Evolutionary conservation across 106 monocot species (phyloP).

Genomic region (Vanilla planifolia): DNA sequence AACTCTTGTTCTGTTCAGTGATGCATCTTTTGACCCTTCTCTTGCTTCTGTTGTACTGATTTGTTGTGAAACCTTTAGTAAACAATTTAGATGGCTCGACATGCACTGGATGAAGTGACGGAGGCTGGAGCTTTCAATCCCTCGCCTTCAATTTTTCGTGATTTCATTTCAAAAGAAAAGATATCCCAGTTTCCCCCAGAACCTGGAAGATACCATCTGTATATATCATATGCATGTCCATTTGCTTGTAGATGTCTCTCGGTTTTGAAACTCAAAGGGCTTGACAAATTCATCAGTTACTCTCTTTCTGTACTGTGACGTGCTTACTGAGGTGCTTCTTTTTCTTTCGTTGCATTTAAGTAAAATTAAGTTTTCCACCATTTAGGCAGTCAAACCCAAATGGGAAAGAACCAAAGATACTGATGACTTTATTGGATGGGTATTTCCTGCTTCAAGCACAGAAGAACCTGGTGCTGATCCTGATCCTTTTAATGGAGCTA

Average conservation of each 20-base stretch:
- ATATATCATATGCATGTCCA: slow-evolving; percentile 85
- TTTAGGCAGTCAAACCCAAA: slow-evolving; percentile 66
- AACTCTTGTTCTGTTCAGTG: too few relatives aligned
- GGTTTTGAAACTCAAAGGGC: slow-evolving; percentile 72
- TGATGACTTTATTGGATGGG: slow-evolving; percentile 80
- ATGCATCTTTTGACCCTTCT: too few relatives aligned
- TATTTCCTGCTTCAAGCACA: slow-evolving; percentile 43
- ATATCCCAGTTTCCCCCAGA: slow-evolving; percentile 60
- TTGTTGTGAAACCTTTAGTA: background rate
- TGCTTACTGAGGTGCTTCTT: background rate
- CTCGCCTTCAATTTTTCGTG: slow-evolving; percentile 55
- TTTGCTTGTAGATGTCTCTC: slow-evolving; percentile 87
- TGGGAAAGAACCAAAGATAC: slow-evolving; percentile 80
- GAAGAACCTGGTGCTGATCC: slow-evolving; percentile 72
- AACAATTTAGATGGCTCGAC: slow-evolving; percentile 40
- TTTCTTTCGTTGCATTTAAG: background rate
- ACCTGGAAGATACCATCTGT: slow-evolving; percentile 79
- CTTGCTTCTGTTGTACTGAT: background rate
- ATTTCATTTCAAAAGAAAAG: slow-evolving; percentile 51
- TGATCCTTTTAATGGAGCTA: slow-evolving; percentile 67
- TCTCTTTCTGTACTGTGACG: slow-evolving; percentile 1
- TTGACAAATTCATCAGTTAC: slow-evolving; percentile 63
- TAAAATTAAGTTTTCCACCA: background rate
- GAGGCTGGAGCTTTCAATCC: slow-evolving; percentile 58
- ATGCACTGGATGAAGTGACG: slow-evolving; percentile 54